Conservation (phyloP, 331 rosid genomes). For the Quercus phellos region DNA sequence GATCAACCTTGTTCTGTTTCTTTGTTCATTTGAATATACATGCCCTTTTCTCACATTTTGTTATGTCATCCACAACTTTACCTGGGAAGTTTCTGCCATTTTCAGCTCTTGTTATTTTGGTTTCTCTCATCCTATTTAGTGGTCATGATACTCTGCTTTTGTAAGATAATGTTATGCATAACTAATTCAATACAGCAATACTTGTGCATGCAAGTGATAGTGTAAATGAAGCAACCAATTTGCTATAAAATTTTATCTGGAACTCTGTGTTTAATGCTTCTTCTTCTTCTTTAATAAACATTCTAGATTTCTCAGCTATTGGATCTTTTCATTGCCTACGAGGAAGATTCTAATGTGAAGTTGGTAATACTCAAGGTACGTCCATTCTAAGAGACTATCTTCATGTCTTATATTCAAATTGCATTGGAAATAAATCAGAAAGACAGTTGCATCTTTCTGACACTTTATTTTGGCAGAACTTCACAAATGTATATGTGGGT, state of each 20-base stretch:
- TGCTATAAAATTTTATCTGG: neutral
- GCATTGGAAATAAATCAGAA: neutral
- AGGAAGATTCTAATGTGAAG: constrained; percentile 56
- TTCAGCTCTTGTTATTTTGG: neutral
- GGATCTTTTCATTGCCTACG: constrained; percentile 53
- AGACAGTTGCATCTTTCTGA: too few species aligned
- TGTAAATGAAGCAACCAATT: neutral
- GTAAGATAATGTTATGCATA: neutral
- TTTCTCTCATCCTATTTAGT: neutral
- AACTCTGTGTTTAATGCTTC: neutral
- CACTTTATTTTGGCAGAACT: too few species aligned
- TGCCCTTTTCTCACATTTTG: neutral
- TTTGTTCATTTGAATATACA: neutral
- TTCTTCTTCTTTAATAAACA: neutral
- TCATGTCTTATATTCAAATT: neutral
- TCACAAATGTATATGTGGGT: too few species aligned
- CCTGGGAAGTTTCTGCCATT: neutral
- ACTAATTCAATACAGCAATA: neutral
- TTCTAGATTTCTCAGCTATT: constrained; percentile 58
- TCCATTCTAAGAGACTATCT: constrained; percentile 6
- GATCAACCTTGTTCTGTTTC: neutral
- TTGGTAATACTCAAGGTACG: constrained; percentile 71
- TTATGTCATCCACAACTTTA: neutral
- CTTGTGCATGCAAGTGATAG: neutral
- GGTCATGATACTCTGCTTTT: neutral